phyloP scores from a whole-genome alignment of 768 basidiomycete genomes.

The Dioszegia crocea region DNA sequence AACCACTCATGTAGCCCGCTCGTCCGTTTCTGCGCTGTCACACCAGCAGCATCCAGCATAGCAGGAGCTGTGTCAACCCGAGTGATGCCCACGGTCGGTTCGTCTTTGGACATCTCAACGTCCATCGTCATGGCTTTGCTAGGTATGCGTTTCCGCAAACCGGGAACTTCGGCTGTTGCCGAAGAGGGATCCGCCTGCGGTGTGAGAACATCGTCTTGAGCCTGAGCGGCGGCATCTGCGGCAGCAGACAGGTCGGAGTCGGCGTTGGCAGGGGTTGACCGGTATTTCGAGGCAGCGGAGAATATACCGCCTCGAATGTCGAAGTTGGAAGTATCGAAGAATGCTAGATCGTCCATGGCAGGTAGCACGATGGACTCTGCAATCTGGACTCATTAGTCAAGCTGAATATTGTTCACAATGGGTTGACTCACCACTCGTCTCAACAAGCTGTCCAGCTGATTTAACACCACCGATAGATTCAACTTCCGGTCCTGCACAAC shows the following conservation, averaged over 20 bases:
- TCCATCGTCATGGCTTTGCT: constrained; percentile 24
- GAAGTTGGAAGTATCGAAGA: constrained; percentile 72
- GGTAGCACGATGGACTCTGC: constrained; percentile 90
- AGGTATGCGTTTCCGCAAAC: constrained; percentile 17
- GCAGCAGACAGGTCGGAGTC: not conserved
- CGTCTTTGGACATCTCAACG: not conserved
- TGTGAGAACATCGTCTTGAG: constrained; percentile 8
- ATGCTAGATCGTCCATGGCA: constrained; percentile 96
- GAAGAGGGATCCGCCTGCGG: constrained; percentile 28
- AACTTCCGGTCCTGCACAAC: constrained; percentile 92
- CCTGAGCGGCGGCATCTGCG: constrained; percentile 3
- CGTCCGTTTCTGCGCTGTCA: not conserved
- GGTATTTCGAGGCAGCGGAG: constrained; percentile 61
- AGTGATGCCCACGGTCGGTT: constrained; percentile 11
- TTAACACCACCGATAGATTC: constrained; percentile 86
- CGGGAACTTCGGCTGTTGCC: constrained; percentile 19
- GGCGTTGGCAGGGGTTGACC: not conserved
- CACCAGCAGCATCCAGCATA: not conserved
- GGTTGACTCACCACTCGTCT: constrained; percentile 70
- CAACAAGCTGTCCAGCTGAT: constrained; percentile 80
- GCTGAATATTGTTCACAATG: not conserved
- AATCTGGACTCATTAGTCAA: constrained; percentile 58
- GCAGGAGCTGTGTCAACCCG: constrained; percentile 23
- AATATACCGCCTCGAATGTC: constrained; percentile 80
- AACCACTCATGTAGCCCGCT: constrained; percentile 5